A percentile compares a stretch with the other conserved stretches of the same genome.
phyloP scores from a whole-genome alignment of 2,329 filamentous ascomycete species.

The Beauveria australis region DNA sequence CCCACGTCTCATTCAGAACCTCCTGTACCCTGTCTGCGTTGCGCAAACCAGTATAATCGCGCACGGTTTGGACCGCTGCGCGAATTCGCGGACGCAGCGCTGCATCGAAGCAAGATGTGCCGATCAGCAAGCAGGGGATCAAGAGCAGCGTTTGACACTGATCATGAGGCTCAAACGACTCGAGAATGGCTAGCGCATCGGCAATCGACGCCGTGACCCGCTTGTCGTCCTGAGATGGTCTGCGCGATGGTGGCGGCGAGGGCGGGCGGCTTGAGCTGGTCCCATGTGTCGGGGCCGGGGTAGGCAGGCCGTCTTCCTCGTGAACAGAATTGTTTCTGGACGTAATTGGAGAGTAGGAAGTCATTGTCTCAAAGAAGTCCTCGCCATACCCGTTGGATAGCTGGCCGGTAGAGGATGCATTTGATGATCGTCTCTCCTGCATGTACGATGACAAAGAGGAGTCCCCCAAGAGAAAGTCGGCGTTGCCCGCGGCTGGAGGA shows the following conservation, averaged over 20 bases:
- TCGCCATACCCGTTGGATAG: background rate
- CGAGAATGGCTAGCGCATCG: constrained; percentile 46
- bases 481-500: constrained; percentile 23
- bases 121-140: constrained; percentile 52
- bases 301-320: constrained; percentile 23
- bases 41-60: constrained; percentile 51
- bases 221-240: constrained; percentile 40
- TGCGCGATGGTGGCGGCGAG: constrained; percentile 39
- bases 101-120: constrained; percentile 49
- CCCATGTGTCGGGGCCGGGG: constrained; percentile 4
- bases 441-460: constrained; percentile 15
- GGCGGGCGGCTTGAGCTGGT: constrained; percentile 17
- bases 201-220: constrained; percentile 48
- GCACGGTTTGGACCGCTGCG: constrained; percentile 40
- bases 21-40: constrained; percentile 47
- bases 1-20: constrained; percentile 52
- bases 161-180: constrained; percentile 48
- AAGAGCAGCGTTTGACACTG: constrained; percentile 52
- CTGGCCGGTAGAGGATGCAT: constrained; percentile 13
- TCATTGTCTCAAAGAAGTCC: background rate
- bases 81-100: constrained; percentile 45
- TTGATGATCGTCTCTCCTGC: constrained; percentile 12
- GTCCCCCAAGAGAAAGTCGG: constrained; percentile 13
- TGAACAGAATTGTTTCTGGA: constrained; percentile 34
- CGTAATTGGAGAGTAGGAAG: constrained; percentile 26